Conservation (phyloP, 176 grass and related monocot genomes). For the Triticum dicoccoides region DNA sequence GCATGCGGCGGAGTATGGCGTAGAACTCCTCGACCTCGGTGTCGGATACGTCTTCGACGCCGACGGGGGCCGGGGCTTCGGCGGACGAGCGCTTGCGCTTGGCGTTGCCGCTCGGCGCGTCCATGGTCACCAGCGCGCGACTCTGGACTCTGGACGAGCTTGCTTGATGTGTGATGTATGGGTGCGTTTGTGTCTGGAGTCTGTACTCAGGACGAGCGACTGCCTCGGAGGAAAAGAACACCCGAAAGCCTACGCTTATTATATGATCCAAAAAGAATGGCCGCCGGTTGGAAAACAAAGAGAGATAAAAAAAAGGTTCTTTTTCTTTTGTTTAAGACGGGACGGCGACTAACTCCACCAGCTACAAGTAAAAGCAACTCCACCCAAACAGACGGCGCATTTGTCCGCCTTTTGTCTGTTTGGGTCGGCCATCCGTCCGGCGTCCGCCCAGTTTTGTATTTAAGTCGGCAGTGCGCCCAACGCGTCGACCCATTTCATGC, state of each 20-base stretch:
- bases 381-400: too few species aligned
- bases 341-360: background rate
- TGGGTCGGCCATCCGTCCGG: too few species aligned
- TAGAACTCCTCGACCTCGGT: slow-evolving; percentile 87
- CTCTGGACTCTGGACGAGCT: background rate
- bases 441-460: too few species aligned
- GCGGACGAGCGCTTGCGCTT: slow-evolving; percentile 35
- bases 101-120: background rate
- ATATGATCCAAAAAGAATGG: background rate
- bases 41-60: slow-evolving; percentile 48
- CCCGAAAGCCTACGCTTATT: background rate
- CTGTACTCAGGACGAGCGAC: too few species aligned
- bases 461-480: too few species aligned
- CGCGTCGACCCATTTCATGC: too few species aligned
- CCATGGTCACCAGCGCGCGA: slow-evolving; percentile 11
- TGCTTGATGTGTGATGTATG: background rate
- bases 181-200: too few species aligned
- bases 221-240: background rate
- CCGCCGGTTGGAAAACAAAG: background rate
- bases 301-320: background rate
- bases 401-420: too few species aligned
- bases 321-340: background rate
- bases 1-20: slow-evolving; percentile 80
- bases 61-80: background rate
- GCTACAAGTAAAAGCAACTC: too few species aligned